A percentile compares a stretch with the other conserved stretches of the same genome.
phyloP scores from a whole-genome alignment of 441 rosid species.

The Erodium moschatum region DNA sequence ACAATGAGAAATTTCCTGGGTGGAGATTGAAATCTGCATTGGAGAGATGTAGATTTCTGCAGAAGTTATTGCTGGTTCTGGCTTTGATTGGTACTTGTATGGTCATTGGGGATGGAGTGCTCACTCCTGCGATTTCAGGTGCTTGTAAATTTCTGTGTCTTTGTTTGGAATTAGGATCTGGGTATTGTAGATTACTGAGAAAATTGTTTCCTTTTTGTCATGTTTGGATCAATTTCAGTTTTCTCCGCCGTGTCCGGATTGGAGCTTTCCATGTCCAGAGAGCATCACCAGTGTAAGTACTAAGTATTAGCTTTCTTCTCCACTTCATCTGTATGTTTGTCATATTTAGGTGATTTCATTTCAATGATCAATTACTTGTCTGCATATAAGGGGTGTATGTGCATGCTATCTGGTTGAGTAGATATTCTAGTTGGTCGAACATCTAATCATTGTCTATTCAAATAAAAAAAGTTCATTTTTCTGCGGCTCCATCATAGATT shows the following conservation, averaged over 20 bases:
- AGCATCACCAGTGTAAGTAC: slow-evolving; percentile 74
- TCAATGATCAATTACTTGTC: background rate
- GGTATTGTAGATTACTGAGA: too few relatives aligned
- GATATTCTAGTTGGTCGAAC: too few relatives aligned
- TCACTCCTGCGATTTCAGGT: slow-evolving; percentile 97
- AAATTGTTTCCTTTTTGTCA: too few relatives aligned
- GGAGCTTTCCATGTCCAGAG: slow-evolving; percentile 87
- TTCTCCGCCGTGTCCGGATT: slow-evolving; percentile 98
- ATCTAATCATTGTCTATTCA: background rate
- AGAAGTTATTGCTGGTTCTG: slow-evolving; percentile 69
- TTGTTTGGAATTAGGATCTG: background rate
- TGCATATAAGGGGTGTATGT: too few relatives aligned
- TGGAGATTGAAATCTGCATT: slow-evolving; percentile 51
- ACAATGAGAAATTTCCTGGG: slow-evolving; percentile 35
- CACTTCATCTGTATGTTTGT: background rate
- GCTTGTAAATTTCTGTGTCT: slow-evolving; percentile 12
- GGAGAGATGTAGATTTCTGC: slow-evolving; percentile 67
- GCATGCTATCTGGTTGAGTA: too few relatives aligned
- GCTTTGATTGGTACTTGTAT: slow-evolving; percentile 96
- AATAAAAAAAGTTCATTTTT: background rate
- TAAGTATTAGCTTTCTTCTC: too few relatives aligned
- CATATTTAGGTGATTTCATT: slow-evolving; percentile 4
- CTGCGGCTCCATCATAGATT: background rate
- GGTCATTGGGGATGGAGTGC: slow-evolving; percentile 97
- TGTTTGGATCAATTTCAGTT: slow-evolving; percentile 33